These are phyloP conservation scores for Eucalyptus pauciflora DNA, from an alignment of 345 rosid genomes.

Conservation along the genomic window DNA sequence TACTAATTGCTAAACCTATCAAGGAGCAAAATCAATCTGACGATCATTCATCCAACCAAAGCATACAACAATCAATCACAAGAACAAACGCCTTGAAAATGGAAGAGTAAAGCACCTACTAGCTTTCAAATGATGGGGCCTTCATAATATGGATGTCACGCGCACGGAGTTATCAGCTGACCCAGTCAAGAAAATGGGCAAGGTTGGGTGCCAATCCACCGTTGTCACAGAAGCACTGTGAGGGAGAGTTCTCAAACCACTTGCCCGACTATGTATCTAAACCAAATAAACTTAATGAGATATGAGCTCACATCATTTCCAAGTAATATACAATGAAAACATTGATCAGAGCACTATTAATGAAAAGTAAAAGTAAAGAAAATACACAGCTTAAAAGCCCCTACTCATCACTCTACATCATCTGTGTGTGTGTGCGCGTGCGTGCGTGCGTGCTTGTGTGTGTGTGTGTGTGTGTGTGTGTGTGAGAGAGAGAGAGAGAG, in stretches of 20 bases:
- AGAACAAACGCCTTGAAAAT: not conserved
- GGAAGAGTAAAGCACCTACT: not conserved
- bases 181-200: slow-evolving; percentile 60
- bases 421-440: rapidly evolving
- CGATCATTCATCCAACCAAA: not conserved
- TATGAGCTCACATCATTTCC: not conserved
- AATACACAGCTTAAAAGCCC: not conserved
- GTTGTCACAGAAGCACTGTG: slow-evolving; percentile 52
- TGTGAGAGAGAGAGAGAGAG: not conserved
- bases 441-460: not conserved
- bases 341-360: not conserved
- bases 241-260: slow-evolving; percentile 46
- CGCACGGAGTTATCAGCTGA: slow-evolving; percentile 64
- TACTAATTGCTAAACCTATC: not conserved
- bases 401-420: not conserved
- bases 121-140: not conserved
- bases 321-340: not conserved
- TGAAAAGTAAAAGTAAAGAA: not conserved
- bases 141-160: slow-evolving; percentile 34
- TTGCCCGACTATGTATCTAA: slow-evolving; percentile 38
- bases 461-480: not conserved
- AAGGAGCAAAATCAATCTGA: not conserved
- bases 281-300: not conserved
- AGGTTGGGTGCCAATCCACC: slow-evolving; percentile 70
- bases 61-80: not conserved